Evolutionary conservation across 2,329 filamentous ascomycete genomes (phyloP).

Genomic region (Biscogniauxia sp.): DNA sequence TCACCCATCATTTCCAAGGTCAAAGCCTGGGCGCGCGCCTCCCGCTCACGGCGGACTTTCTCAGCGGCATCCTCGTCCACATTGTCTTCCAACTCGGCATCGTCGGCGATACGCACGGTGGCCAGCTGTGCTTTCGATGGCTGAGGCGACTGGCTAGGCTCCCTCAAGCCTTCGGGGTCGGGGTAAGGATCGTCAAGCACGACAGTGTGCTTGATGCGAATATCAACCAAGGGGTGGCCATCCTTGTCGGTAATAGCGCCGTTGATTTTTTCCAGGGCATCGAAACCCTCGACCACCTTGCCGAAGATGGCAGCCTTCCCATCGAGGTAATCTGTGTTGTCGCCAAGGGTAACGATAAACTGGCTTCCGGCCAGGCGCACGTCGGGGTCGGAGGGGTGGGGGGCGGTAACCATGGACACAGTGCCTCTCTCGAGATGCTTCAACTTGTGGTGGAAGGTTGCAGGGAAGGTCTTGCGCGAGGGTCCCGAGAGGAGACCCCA

Average conservation of each 20-base stretch:
- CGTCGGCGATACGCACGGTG: constrained; percentile 87
- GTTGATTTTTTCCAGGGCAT: constrained; percentile 91
- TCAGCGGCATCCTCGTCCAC: constrained; percentile 77
- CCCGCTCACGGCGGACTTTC: constrained; percentile 76
- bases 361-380: constrained; percentile 82
- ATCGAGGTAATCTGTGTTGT: constrained; percentile 86
- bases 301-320: constrained; percentile 94
- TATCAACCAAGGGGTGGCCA: constrained; percentile 87
- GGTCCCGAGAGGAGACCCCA: constrained; percentile 78
- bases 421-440: constrained; percentile 88
- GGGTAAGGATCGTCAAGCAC: constrained; percentile 89
- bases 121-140: constrained; percentile 84
- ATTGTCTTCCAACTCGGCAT: constrained; percentile 72
- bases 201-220: constrained; percentile 89
- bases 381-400: constrained; percentile 73
- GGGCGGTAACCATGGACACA: constrained; percentile 95
- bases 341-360: constrained; percentile 88
- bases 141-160: constrained; percentile 75
- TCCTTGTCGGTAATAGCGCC: constrained; percentile 81
- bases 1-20: constrained; percentile 98
- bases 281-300: constrained; percentile 93
- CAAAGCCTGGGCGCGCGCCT: constrained; percentile 89
- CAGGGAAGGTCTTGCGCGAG: constrained; percentile 72
- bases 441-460: constrained; percentile 81
- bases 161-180: constrained; percentile 73